phyloP scores from a whole-genome alignment of 140 eudicot species.

The Flaveria floridana region DNA sequence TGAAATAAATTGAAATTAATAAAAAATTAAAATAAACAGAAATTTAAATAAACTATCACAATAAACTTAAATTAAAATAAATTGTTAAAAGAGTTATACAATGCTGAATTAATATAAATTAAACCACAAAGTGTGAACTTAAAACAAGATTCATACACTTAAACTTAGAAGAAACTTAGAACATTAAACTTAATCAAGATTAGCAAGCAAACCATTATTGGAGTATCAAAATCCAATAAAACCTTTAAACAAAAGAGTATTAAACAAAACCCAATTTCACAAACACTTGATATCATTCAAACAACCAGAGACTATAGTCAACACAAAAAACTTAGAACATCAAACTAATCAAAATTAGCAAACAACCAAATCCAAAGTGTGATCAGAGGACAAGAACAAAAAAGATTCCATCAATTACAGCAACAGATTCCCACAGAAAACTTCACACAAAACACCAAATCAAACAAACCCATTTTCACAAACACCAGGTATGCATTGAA shows the following conservation, averaged over 20 bases:
- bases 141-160: constrained; percentile 10
- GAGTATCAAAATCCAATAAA: not conserved
- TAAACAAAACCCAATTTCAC: constrained; percentile 10
- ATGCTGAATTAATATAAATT: too few relatives aligned
- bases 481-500: constrained; percentile 13
- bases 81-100: too few relatives aligned
- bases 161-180: not conserved
- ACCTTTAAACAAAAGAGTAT: not conserved
- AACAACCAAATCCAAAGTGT: too few relatives aligned
- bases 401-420: too few relatives aligned
- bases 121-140: too few relatives aligned
- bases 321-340: not conserved
- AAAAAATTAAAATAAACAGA: too few relatives aligned
- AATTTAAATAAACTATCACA: too few relatives aligned
- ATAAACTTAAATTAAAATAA: too few relatives aligned
- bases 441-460: not conserved
- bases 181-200: constrained; percentile 2
- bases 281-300: constrained; percentile 20
- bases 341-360: too few relatives aligned
- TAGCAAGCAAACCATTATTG: not conserved
- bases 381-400: too few relatives aligned
- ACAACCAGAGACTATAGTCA: constrained; percentile 10
- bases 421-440: not conserved
- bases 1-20: too few relatives aligned
- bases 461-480: constrained; percentile 17